These are phyloP conservation scores for Hymenoscyphus fraxineus DNA, from an alignment of 2,329 filamentous ascomycete species.

Conservation along the genomic window DNA sequence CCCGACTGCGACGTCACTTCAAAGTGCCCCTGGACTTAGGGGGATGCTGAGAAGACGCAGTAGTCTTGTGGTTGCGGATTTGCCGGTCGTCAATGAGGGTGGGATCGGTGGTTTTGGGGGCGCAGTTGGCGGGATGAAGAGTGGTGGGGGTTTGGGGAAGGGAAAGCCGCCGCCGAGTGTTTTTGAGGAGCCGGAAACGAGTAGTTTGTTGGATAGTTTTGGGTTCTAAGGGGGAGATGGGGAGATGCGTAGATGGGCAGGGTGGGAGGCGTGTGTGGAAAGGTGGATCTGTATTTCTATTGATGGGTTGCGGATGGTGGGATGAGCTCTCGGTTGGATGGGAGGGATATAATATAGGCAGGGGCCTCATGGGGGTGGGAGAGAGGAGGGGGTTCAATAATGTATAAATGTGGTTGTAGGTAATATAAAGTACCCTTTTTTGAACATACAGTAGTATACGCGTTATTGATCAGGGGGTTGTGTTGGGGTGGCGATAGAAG, in stretches of 20 bases:
- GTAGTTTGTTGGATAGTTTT: constrained; percentile 86
- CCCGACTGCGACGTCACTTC: constrained; percentile 41
- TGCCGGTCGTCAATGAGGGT: constrained; percentile 41
- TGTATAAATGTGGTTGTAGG: neutral
- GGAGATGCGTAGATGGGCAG: too few species aligned
- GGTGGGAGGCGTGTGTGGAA: too few species aligned
- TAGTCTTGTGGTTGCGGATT: constrained; percentile 76
- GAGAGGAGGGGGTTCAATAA: neutral
- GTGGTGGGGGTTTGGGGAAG: constrained; percentile 35
- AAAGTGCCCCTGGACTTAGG: constrained; percentile 36
- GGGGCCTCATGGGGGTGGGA: neutral
- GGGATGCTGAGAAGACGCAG: constrained; percentile 67
- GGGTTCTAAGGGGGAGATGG: constrained; percentile 60
- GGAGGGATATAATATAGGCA: neutral
- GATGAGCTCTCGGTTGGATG: neutral
- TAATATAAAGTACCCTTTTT: neutral
- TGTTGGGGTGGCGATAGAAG: too few species aligned
- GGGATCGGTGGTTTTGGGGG: constrained; percentile 31
- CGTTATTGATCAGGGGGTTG: too few species aligned
- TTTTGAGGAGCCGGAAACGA: constrained; percentile 90
- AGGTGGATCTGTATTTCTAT: neutral
- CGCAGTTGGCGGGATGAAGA: constrained; percentile 41
- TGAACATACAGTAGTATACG: neutral
- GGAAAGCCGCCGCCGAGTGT: constrained; percentile 63
- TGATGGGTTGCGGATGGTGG: neutral